Percentiles rank a stretch among this genome's conserved stretches.
Evolutionary conservation across 257 asterid genomes (phyloP).

Genomic region (Plantago ovata): DNA sequence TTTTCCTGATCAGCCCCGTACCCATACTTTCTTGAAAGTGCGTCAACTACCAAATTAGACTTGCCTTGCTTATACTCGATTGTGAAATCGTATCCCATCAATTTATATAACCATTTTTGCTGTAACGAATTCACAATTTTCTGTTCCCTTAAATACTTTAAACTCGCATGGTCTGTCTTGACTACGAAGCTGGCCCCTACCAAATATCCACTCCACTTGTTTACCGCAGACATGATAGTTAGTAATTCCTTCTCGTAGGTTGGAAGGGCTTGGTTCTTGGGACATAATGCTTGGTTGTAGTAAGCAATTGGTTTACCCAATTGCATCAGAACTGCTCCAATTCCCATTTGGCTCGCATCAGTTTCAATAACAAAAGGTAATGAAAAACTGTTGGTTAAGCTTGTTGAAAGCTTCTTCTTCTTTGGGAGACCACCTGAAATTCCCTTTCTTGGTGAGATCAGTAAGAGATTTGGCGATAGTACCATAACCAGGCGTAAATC

Average conservation of each 20-base stretch:
- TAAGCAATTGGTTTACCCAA: background rate
- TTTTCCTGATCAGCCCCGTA: background rate
- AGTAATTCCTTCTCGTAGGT: background rate
- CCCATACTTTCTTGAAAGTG: background rate
- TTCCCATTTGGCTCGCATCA: background rate
- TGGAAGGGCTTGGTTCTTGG: background rate
- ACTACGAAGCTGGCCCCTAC: background rate
- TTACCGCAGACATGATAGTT: background rate
- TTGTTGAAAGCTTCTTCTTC: background rate
- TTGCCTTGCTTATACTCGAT: background rate
- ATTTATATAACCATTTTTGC: background rate
- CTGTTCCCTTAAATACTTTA: background rate
- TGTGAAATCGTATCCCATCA: background rate
- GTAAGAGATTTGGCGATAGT: too few relatives aligned
- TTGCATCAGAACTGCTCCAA: background rate
- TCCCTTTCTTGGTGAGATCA: too few relatives aligned
- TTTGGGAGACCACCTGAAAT: background rate
- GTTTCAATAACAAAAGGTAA: background rate
- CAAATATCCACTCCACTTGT: background rate
- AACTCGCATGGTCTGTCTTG: background rate
- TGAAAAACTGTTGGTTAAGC: background rate
- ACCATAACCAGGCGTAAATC: background rate
- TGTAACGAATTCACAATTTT: background rate
- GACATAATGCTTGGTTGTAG: background rate
- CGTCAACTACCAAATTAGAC: background rate